These are phyloP conservation scores for Boletus subluridellus DNA, from an alignment of 1,284 basidiomycete genomes.

Conservation along the genomic window DNA sequence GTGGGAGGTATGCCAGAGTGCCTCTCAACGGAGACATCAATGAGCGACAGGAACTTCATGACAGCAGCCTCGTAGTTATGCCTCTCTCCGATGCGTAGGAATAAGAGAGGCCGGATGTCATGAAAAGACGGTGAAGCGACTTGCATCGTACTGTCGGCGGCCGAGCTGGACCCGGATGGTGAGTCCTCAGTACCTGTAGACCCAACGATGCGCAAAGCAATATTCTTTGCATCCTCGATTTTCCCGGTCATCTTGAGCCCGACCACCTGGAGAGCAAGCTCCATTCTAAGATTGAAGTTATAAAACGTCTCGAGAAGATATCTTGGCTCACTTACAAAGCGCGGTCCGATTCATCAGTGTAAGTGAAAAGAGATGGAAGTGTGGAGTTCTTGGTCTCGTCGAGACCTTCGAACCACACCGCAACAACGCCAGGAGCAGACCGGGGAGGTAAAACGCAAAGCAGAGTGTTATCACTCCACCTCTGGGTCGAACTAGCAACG, in stretches of 20 bases:
- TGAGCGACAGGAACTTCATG: slow-evolving; percentile 72
- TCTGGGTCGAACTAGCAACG: slow-evolving; percentile 77
- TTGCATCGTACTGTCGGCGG: slow-evolving; percentile 50
- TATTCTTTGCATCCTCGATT: slow-evolving; percentile 87
- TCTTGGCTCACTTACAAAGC: slow-evolving; percentile 60
- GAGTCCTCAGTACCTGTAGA: slow-evolving; percentile 51
- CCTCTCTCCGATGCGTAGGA: slow-evolving; percentile 49
- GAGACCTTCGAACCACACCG: slow-evolving; percentile 80
- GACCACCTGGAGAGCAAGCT: slow-evolving; percentile 90
- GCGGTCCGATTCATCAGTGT: slow-evolving; percentile 86
- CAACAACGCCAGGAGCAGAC: slow-evolving; percentile 80
- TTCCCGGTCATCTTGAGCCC: slow-evolving; percentile 96
- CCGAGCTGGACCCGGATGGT: slow-evolving; percentile 30
- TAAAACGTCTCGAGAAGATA: slow-evolving; percentile 8
- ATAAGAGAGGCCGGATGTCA: slow-evolving; percentile 53
- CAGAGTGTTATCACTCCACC: slow-evolving; percentile 92
- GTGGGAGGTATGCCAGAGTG: slow-evolving; percentile 38
- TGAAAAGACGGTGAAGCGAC: slow-evolving; percentile 43
- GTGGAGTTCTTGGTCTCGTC: slow-evolving; percentile 55
- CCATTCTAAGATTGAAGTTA: slow-evolving; percentile 63
- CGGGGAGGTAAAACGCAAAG: slow-evolving; percentile 90
- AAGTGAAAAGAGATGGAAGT: slow-evolving; percentile 73
- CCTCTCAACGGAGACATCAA: slow-evolving; percentile 57
- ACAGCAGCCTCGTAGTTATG: slow-evolving; percentile 75
- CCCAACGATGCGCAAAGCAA: slow-evolving; percentile 82